Base-by-base conservation (phyloP, 2,329 filamentous ascomycete genomes). In the Neoscytalidium dimidiatum region DNA sequence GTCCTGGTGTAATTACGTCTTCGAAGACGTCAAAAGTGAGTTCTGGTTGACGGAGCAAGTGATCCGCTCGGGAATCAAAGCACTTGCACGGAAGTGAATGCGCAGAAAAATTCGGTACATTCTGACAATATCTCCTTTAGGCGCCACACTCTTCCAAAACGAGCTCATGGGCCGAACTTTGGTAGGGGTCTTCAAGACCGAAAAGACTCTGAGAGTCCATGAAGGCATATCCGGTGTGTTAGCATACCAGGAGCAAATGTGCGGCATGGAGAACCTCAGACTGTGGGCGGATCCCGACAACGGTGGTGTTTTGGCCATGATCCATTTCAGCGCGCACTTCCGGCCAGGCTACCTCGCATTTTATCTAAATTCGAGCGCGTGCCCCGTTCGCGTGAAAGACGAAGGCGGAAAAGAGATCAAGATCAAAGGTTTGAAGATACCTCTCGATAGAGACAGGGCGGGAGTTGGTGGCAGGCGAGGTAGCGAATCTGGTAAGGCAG, bases 161-260 rank as follows among this genome's bases (percentile, higher is more conserved):
- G 80, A 79, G 46, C 72, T 83, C 8, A 81, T 81, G 71, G 80
- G 80, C 31, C 76, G 79, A 33, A 76, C 72, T 4, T 75, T 83
- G 7, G 69, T 82, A 0, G 78, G 75, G 2, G 78, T 76, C 3
- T 82, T 75, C 65, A 74, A 76, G 33, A 82, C 80, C 0, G 76
- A 74, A 33, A 80, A 80, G 64, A 82, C 80, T 1, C 77, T 78
- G 35, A 78, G 81, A 26, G 71, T 81, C 8, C 81, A 81, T 68
- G 76, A 80, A 63, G 80, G 81, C 4, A 57, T 82, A 19, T 71
- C 73, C 21, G 74, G 77, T 0, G 73, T 77, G 0, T 78, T 82
- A 62, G 72, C 78, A 3, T 81, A 81, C 64, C 78, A 81, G 62
- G 80, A 82, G 67, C 81, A 82, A 68, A 81, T 83, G 73, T 81